Conservation (phyloP, 2,329 filamentous ascomycete genomes). For the Hypoxylon sp. region DNA sequence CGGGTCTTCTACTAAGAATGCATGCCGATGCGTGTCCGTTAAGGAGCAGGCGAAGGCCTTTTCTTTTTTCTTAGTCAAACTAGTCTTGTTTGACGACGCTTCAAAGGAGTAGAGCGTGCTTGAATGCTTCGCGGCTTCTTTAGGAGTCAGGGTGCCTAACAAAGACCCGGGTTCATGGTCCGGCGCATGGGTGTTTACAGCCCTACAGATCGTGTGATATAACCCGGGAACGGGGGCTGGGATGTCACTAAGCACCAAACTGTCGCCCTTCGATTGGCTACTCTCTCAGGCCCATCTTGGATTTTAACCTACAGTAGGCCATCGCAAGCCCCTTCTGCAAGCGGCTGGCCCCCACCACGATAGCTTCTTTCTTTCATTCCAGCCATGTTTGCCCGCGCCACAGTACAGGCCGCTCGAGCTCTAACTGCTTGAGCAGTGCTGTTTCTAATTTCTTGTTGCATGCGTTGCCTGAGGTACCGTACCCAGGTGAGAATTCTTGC, state of each 20-base stretch:
- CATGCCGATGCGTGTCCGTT: too few species aligned
- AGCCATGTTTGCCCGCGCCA: neutral
- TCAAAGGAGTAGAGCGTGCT: too few species aligned
- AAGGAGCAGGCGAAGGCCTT: too few species aligned
- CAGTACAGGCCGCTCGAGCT: neutral
- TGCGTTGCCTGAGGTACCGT: too few species aligned
- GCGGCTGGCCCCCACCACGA: conserved; percentile 10
- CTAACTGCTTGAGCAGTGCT: neutral
- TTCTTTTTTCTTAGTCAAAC: too few species aligned
- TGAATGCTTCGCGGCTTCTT: too few species aligned
- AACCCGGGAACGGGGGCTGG: neutral
- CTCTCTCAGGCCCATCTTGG: conserved; percentile 3
- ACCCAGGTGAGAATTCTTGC: neutral
- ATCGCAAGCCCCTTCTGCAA: conserved; percentile 5
- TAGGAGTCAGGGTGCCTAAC: too few species aligned
- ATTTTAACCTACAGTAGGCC: neutral
- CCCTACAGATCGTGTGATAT: neutral
- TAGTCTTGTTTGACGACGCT: too few species aligned
- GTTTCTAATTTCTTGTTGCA: neutral
- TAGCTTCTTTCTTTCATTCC: conserved; percentile 9
- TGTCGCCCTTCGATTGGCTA: conserved; percentile 26
- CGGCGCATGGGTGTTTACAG: too few species aligned
- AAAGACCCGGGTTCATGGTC: too few species aligned
- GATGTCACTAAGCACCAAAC: conserved; percentile 15
- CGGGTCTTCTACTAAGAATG: too few species aligned